These are phyloP conservation scores for Articulospora tetracladia DNA, from an alignment of 495 filamentous ascomycete genomes.

Conservation along the genomic window DNA sequence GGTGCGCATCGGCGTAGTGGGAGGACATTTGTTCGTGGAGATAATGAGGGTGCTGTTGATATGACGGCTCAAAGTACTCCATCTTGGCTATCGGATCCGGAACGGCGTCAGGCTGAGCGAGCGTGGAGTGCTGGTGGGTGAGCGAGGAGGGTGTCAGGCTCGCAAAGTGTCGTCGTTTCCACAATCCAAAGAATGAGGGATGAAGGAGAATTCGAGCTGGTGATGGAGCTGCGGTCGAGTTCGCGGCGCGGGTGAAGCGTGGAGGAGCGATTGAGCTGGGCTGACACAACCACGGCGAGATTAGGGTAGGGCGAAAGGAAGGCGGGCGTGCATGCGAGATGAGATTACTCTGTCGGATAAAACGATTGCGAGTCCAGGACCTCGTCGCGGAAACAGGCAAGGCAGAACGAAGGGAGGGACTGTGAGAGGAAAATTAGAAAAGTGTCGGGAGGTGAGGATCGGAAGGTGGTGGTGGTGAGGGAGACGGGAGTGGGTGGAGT, in stretches of 20 bases:
- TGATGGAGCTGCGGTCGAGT: neutral
- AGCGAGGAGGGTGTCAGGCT: neutral
- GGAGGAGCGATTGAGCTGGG: neutral
- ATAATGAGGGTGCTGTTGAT: conserved; percentile 17
- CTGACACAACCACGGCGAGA: neutral
- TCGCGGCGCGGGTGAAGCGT: neutral
- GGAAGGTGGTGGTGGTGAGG: conserved; percentile 1
- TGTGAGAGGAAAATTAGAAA: conserved; percentile 18
- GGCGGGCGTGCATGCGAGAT: neutral
- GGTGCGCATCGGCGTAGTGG: conserved; percentile 11
- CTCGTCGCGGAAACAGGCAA: conserved; percentile 1
- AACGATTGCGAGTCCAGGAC: conserved; percentile 4
- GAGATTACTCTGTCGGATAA: neutral
- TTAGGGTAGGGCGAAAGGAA: neutral
- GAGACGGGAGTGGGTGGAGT: conserved; percentile 2
- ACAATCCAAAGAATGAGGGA: conserved; percentile 15
- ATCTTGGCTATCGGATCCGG: conserved; percentile 14
- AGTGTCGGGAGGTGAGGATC: neutral
- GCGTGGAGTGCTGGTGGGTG: neutral
- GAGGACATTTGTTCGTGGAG: conserved; percentile 16
- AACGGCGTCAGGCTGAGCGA: neutral
- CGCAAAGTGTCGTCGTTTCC: neutral
- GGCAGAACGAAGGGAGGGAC: conserved; percentile 18
- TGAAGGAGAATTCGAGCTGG: neutral
- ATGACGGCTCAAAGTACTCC: conserved; percentile 20